Base-by-base conservation (phyloP, 768 basidiomycete species). In the Xanthoconium purpureum region DNA sequence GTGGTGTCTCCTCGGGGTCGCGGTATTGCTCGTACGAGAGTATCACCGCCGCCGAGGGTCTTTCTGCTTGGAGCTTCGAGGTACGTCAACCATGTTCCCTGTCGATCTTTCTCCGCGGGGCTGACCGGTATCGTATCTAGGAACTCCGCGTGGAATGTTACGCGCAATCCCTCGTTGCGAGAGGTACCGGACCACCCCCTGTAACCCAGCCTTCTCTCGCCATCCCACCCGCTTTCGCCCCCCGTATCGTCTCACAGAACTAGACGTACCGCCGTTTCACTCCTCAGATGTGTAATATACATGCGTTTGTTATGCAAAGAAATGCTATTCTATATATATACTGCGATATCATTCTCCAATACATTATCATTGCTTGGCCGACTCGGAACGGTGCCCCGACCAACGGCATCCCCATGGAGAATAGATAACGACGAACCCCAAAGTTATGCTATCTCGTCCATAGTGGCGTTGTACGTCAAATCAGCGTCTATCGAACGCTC, bases 401-500 rank as follows among this genome's bases (percentile, higher is more conserved):
- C n/a, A n/a, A n/a, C n/a, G 44, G 39, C 7, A 13, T 32, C 12
- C 43, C 37, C 24, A 24, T 24, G n/a, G 15, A 9, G 20, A 38
- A 15, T 13, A 44, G 13, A 14, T 24, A 18, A 44, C 14, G 11
- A 12, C n/a, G 37, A 32, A 29, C n/a, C 15, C 24, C 36, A 4
- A 6, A 10, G n/a, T 70, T 64, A 88, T 47, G 80, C 88, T 64
- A 89, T 71, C 68, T 88, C 83, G 64, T 84, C 85, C 71, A 80
- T 80, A 13, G 74, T 76, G 29, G 64, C 70, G 46, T 71, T 73
- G 65, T 78, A 85, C 13, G 76, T 81, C 64, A 78, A 75, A 36
- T 82, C 79, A 38, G 75, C 80, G 53, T 83, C 81, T 56, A 80
- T 66, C 65, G 75, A 74, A 50, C 91, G 77, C 73, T 97, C 94